These are phyloP conservation scores for Nitzschia palea DNA, from an alignment of 108 stramenopile genomes.

Conservation along the genomic window DNA sequence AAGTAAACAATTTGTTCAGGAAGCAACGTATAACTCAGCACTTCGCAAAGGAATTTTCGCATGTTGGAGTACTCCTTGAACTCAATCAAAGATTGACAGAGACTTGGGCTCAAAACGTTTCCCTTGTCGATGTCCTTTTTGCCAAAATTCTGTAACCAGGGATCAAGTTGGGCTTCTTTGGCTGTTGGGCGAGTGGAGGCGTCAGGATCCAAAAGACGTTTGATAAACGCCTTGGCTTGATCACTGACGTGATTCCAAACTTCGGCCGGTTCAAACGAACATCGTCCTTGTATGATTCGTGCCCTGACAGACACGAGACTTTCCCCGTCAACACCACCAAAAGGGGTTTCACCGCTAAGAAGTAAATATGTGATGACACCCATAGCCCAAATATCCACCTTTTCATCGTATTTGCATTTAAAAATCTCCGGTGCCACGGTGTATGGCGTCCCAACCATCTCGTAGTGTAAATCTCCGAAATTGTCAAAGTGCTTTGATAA, in stretches of 20 bases:
- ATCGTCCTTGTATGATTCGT: conserved; percentile 52
- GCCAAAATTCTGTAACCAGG: conserved; percentile 60
- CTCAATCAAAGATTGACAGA: conserved; percentile 62
- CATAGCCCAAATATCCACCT: conserved; percentile 83
- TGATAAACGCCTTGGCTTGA: conserved; percentile 71
- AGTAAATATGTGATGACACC: conserved; percentile 90
- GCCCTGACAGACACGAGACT: conserved; percentile 51
- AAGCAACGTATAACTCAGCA: conserved; percentile 78
- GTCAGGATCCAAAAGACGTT: conserved; percentile 56
- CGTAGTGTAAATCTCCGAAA: conserved; percentile 64
- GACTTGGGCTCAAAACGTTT: conserved; percentile 50
- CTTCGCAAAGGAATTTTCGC: conserved; percentile 77
- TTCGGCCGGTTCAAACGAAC: conserved; percentile 69
- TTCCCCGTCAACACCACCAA: conserved; percentile 84
- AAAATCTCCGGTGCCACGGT: conserved; percentile 92
- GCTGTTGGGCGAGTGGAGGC: conserved; percentile 68
- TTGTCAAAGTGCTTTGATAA: conserved; percentile 76
- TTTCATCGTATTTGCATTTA: conserved; percentile 73
- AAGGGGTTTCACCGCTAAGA: conserved; percentile 83
- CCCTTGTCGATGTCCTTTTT: conserved; percentile 40
- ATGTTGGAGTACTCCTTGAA: conserved; percentile 82
- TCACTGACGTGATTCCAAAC: conserved; percentile 73
- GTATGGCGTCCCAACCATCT: conserved; percentile 87
- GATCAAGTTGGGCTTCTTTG: conserved; percentile 60
- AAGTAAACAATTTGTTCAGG: conserved; percentile 81